Base-by-base conservation (phyloP, 2,329 filamentous ascomycete species). In the Lomentospora prolificans region DNA sequence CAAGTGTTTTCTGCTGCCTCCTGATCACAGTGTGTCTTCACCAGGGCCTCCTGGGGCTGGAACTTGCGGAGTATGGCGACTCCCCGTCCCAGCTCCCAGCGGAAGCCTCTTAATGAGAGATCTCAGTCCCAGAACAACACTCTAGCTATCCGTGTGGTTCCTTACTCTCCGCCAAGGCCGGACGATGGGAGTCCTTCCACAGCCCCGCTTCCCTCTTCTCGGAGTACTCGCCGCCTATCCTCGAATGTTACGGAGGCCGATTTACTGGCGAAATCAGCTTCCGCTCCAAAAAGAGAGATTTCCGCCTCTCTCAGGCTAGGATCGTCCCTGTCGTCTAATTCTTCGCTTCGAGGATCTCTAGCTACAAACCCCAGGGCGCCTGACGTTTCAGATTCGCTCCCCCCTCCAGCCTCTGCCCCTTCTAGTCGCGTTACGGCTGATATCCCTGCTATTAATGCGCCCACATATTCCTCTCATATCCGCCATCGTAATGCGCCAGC, bases 331-430 rank as follows among this genome's bases (percentile, higher is more conserved):
- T 56, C 55, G 10, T 10, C 55, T 24, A 51, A 36, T 14, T 44
- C 41, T 14, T 27, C 39, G 24, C 19, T 31, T 10, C 25, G 28
- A 14, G 25, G 22, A 6, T 51, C 48, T 3, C 25, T 25, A 12
- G 2, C 48, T 25, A 28, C 48, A 60, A 65, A 65, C 58, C 60
- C 64, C 59, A 64, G 63, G 65, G 66, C 66, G 59, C 68, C 62
- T 59, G 62, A 64, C 58, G 74, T 76, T 76, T 77, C 75, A 76
- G 72, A 66, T 59, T 63, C 70, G 67, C 72, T 71, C 70, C 68
- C 65, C 60, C 63, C 63, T 62, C 67, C 68, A 61, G 64, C 65
- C 62, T 64, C 64, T 61, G 63, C 63, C 62, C 60, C 64, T 48
- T 55, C 58, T 58, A 63, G 64, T 62, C 63, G 64, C 61, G 64